These are phyloP conservation scores for Schizonepeta tenuifolia DNA, from an alignment of 257 asterid species.

Conservation along the genomic window DNA sequence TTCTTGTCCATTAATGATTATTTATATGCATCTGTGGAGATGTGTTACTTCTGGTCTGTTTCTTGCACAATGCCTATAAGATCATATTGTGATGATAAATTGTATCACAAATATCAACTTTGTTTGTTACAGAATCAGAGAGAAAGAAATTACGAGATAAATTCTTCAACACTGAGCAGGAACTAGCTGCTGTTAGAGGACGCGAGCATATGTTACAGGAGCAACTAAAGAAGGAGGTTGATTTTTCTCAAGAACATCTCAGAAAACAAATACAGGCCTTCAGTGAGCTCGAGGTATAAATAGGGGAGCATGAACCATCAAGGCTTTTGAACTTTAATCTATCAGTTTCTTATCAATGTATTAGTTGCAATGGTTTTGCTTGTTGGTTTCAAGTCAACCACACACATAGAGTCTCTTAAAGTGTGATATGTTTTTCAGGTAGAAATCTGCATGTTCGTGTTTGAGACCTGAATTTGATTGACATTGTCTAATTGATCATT, in stretches of 20 bases:
- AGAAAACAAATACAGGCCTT: slow-evolving; percentile 70
- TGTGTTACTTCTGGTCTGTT: not conserved
- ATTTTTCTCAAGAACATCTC: slow-evolving; percentile 77
- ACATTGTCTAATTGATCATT: not conserved
- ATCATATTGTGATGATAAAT: slow-evolving; percentile 33
- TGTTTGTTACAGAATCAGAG: slow-evolving; percentile 68
- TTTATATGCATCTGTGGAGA: slow-evolving; percentile 1
- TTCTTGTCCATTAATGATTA: slow-evolving; percentile 1
- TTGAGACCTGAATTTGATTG: slow-evolving; percentile 8
- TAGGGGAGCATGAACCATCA: slow-evolving; percentile 15
- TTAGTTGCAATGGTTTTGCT: not conserved
- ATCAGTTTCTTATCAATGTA: slow-evolving; percentile 9
- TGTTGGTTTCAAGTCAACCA: slow-evolving; percentile 13
- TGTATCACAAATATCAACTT: slow-evolving; percentile 25
- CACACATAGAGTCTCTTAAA: slow-evolving; percentile 20
- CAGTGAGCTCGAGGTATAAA: slow-evolving; percentile 82
- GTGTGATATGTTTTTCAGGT: slow-evolving; percentile 13
- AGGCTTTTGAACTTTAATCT: no score
- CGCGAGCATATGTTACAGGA: slow-evolving; percentile 81
- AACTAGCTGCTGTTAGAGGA: slow-evolving; percentile 91
- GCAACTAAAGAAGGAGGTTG: slow-evolving; percentile 74
- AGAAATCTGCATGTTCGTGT: not conserved
- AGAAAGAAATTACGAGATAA: slow-evolving; percentile 70
- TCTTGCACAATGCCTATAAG: slow-evolving; percentile 25
- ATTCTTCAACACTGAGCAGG: slow-evolving; percentile 78